A percentile compares a stretch with the other conserved stretches of the same genome.
Conservation (phyloP, 2,329 filamentous ascomycete genomes). For the Calonectria hongkongensis region DNA sequence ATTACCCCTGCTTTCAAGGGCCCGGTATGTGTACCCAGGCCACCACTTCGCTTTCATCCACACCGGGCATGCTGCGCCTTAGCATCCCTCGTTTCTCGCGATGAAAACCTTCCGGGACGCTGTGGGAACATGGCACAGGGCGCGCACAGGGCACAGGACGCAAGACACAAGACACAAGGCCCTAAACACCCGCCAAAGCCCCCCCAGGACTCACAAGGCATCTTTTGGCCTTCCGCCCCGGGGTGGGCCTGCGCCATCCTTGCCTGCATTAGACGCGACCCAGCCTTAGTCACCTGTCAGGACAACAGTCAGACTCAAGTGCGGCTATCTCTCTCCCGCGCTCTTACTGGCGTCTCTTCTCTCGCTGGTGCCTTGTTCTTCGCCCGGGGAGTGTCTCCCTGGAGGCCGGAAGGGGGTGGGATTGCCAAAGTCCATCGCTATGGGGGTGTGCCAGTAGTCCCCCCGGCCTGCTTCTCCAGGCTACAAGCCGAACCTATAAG, state of each 20-base stretch:
- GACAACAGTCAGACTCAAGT: slow-evolving; percentile 58
- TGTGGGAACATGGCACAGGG: slow-evolving; percentile 42
- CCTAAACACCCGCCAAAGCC: slow-evolving; percentile 45
- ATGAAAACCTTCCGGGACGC: slow-evolving; percentile 47
- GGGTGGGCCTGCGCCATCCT: slow-evolving; percentile 53
- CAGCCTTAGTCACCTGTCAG: slow-evolving; percentile 57
- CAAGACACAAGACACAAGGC: slow-evolving; percentile 50
- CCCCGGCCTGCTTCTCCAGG: slow-evolving; percentile 52
- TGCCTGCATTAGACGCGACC: slow-evolving; percentile 56
- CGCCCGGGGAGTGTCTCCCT: slow-evolving; percentile 45
- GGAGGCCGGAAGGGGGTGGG: slow-evolving; percentile 33
- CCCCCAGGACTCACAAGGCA: slow-evolving; percentile 56
- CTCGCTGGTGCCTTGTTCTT: slow-evolving; percentile 57
- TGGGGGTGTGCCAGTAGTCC: slow-evolving; percentile 49
- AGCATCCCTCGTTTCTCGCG: slow-evolving; percentile 48
- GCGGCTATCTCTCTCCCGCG: slow-evolving; percentile 54
- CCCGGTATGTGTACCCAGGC: slow-evolving; percentile 47
- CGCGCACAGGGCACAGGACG: slow-evolving; percentile 45
- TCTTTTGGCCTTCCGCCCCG: slow-evolving; percentile 49
- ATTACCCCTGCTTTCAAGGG: slow-evolving; percentile 40
- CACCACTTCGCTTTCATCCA: slow-evolving; percentile 43
- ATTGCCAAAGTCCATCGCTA: slow-evolving; percentile 39
- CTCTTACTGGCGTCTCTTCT: slow-evolving; percentile 55
- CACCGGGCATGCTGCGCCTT: slow-evolving; percentile 54
- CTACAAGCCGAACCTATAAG: slow-evolving; percentile 68